Evolutionary conservation across 1,284 basidiomycete genomes (phyloP).

Genomic region (Trametes versicolor): DNA sequence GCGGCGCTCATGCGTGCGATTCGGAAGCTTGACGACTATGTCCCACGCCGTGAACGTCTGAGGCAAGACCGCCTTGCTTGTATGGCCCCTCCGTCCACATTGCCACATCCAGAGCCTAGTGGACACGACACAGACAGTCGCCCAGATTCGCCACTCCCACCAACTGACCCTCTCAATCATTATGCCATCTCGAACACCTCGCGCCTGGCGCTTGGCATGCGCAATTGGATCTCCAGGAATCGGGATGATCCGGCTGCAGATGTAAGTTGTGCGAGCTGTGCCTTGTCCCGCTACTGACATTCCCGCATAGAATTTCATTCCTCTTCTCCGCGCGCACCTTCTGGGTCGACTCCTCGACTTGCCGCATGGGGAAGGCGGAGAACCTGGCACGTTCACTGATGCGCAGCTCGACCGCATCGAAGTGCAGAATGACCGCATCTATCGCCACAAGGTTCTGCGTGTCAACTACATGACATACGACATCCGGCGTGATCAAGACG

Average conservation of each 20-base stretch:
- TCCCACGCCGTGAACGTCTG: neutral
- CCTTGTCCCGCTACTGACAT: neutral
- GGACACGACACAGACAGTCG: neutral
- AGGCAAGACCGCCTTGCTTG: neutral
- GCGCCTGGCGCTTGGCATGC: neutral
- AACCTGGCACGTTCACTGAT: slow-evolving; percentile 21
- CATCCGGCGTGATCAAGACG: slow-evolving; percentile 47
- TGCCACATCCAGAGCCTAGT: neutral
- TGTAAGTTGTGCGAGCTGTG: neutral
- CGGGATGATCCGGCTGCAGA: neutral
- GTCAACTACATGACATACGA: slow-evolving; percentile 58
- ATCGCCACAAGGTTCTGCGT: slow-evolving; percentile 39
- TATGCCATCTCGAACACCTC: slow-evolving; percentile 6
- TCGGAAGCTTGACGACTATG: neutral
- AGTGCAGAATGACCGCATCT: slow-evolving; percentile 43
- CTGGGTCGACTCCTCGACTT: neutral
- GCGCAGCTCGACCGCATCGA: slow-evolving; percentile 27
- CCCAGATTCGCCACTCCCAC: neutral
- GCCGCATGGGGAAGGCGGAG: neutral
- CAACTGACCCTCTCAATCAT: neutral
- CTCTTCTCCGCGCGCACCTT: neutral
- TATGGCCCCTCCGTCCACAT: neutral
- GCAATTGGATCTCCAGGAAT: neutral
- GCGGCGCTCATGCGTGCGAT: neutral
- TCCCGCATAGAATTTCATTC: neutral